These are phyloP conservation scores for Lojkania enalia DNA, from an alignment of 2,329 filamentous ascomycete genomes.

Conservation along the genomic window DNA sequence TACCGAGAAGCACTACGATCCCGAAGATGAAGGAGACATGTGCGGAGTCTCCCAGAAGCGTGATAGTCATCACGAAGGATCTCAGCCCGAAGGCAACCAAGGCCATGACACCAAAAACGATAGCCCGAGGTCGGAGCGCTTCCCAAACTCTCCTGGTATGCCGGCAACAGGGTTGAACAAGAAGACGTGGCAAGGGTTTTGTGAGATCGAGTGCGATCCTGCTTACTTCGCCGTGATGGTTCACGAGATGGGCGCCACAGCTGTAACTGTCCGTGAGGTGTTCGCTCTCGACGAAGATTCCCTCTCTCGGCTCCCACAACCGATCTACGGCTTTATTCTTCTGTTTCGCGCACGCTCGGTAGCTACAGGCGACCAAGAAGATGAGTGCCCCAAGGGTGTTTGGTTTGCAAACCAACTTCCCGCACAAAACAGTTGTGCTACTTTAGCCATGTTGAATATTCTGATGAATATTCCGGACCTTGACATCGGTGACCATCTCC, in stretches of 20 bases:
- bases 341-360: slow-evolving; percentile 72
- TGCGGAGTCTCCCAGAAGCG: too few relatives aligned
- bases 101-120: too few relatives aligned
- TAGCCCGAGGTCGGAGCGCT: slow-evolving; percentile 1
- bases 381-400: slow-evolving; percentile 65
- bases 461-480: slow-evolving; percentile 77
- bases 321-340: slow-evolving; percentile 81
- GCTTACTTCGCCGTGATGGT: slow-evolving; percentile 86
- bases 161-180: slow-evolving; percentile 46
- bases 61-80: too few relatives aligned
- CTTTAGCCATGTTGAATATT: slow-evolving; percentile 90
- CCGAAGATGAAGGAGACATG: too few relatives aligned
- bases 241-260: slow-evolving; percentile 72
- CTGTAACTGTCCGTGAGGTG: slow-evolving; percentile 76
- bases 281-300: slow-evolving; percentile 64
- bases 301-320: slow-evolving; percentile 32
- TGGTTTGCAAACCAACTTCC: slow-evolving; percentile 93
- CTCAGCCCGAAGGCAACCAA: too few relatives aligned
- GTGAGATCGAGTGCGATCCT: slow-evolving; percentile 88
- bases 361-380: slow-evolving; percentile 52
- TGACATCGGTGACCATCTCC: slow-evolving; percentile 70
- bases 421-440: slow-evolving; percentile 77
- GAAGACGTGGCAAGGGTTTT: slow-evolving; percentile 68
- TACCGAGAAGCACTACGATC: too few relatives aligned
- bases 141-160: slow-evolving; percentile 31